phyloP scores from a whole-genome alignment of 2,329 filamentous ascomycete genomes.

The Geosmithia flava region DNA sequence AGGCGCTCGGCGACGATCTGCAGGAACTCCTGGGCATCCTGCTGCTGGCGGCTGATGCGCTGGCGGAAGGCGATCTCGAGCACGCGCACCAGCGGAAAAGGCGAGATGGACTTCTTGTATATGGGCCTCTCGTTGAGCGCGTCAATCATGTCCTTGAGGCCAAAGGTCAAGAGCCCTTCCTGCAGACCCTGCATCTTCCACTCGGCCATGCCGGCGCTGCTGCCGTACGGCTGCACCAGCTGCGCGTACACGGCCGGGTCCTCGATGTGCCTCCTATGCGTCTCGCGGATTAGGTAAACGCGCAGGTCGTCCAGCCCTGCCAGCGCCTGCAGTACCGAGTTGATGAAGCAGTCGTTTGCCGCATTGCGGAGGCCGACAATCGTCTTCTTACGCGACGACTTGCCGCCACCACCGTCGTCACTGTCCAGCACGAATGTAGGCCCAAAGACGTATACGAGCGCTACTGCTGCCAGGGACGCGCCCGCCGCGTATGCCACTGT shows the following conservation, averaged over 20 bases:
- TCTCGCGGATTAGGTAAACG: constrained; percentile 83
- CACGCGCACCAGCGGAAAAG: constrained; percentile 68
- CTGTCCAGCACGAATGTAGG: constrained; percentile 95
- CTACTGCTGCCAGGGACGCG: constrained; percentile 86
- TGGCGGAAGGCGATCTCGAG: constrained; percentile 81
- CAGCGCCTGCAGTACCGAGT: constrained; percentile 86
- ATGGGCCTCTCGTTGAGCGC: constrained; percentile 87
- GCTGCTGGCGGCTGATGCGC: constrained; percentile 85
- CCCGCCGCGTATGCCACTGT: constrained; percentile 76
- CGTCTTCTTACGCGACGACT: constrained; percentile 60
- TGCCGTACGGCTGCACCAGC: constrained; percentile 34
- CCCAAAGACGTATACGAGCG: constrained; percentile 92
- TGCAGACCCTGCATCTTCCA: constrained; percentile 61
- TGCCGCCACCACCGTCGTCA: constrained; percentile 48
- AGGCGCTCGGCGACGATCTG: constrained; percentile 88
- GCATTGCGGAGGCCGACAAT: constrained; percentile 83
- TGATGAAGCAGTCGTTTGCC: constrained; percentile 95
- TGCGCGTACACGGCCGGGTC: constrained; percentile 62
- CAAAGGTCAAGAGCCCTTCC: constrained; percentile 69
- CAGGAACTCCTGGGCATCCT: constrained; percentile 94
- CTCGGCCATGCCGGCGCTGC: constrained; percentile 25
- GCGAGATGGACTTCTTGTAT: constrained; percentile 86
- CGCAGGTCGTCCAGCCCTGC: constrained; percentile 83
- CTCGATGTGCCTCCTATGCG: constrained; percentile 72
- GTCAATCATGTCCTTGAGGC: constrained; percentile 86